Evolutionary conservation across 306 rosid genomes (phyloP), one percentile per base, ranked within the genome.

Genomic region (Cucumis melo): DNA sequence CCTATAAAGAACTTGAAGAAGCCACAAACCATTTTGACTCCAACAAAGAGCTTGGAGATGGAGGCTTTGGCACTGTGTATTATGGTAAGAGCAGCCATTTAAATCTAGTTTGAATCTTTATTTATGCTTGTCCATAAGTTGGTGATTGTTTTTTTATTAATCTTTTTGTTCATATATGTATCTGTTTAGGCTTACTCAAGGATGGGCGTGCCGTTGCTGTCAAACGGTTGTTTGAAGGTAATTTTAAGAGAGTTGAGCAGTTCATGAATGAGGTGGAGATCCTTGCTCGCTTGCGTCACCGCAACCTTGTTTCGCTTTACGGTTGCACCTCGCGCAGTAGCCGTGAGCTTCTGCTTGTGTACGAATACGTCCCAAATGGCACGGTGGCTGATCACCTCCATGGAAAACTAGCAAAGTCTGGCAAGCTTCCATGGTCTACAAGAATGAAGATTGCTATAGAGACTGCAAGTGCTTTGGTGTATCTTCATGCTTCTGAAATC

Each of bases 351-450:
- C 85, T 91, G 10, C 94, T 94, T 29, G 97, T 90, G 4, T 94
- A 94, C 2, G 98, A 94, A 75, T 94, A 86, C 54, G 55, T 94
- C 58, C 62, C 96, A 1, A 94, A 94, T 42, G 97, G 97, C 77
- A 94, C 95, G 2, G 85, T 94, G 15, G 96, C 96, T 16, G 97
- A 91, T 56, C 91, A 94, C 80, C 91, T 94, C 79, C 95, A 90
- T 9, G 96, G 98, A 0, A 48, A 68, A 56, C 61, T 53, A 17
- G 87, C 87, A 13, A 83, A 87, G 61, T 87, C 87, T 2, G 84
- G 88, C 58, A 78, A 55, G 20, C 77, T 87, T 10, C 64, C 88
- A 14, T 93, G 97, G 94, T 62, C 27, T 57, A 85, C 78, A 17
- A 80, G 98, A 79, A 80, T 91, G 85, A 87, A 84, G 24, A 90